A percentile compares a stretch with the other conserved stretches of the same genome.
Evolutionary conservation across 1,139 yeast genomes (phyloP).

Genomic region (Candida sp.): DNA sequence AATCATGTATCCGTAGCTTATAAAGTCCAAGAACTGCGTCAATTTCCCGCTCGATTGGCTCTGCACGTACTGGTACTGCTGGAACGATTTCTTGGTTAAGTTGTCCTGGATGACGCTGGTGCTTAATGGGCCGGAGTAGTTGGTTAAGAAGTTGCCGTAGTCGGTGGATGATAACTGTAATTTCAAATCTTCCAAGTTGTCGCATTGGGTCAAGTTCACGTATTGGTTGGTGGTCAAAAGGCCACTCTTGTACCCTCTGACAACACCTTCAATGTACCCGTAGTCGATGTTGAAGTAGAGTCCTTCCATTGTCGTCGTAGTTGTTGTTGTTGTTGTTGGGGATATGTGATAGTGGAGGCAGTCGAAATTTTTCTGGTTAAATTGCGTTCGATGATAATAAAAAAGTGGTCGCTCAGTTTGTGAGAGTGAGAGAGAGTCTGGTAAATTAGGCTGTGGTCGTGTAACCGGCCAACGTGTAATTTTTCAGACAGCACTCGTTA

Average conservation of each 20-base stretch:
- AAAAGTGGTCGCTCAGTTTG: neutral
- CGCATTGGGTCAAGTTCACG: constrained; percentile 94
- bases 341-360: too few species aligned
- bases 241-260: constrained; percentile 92
- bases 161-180: constrained; percentile 95
- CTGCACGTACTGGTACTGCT: constrained; percentile 84
- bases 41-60: constrained; percentile 85
- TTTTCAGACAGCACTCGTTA: neutral
- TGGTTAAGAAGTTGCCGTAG: constrained; percentile 88
- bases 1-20: constrained; percentile 97
- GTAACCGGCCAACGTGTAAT: neutral
- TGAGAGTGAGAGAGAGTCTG: too few species aligned
- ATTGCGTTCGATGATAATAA: neutral
- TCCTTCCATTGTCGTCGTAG: constrained; percentile 23
- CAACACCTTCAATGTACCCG: constrained; percentile 94
- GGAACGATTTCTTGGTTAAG: constrained; percentile 74
- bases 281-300: constrained; percentile 75
- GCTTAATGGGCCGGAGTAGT: constrained; percentile 79
- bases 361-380: neutral
- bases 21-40: constrained; percentile 84
- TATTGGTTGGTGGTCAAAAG: constrained; percentile 80
- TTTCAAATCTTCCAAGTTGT: constrained; percentile 90
- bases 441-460: neutral
- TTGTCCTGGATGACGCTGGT: constrained; percentile 85
- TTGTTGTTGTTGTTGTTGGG: too few species aligned